These are phyloP conservation scores for Rhodotorula sp. DNA, from an alignment of 1,284 basidiomycete species.

Conservation along the genomic window DNA sequence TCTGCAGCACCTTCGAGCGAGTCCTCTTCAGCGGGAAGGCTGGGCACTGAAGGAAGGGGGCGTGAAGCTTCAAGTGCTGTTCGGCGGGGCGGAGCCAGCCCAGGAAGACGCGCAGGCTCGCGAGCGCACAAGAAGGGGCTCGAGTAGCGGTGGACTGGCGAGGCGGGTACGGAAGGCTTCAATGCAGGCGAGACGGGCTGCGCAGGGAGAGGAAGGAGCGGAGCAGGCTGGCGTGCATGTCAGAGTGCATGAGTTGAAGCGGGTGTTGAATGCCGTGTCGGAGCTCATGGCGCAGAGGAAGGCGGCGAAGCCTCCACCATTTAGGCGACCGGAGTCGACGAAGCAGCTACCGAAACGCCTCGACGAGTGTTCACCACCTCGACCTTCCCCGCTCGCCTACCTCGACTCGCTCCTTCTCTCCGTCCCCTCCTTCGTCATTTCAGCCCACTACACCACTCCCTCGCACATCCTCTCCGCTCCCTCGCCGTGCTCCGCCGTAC, in stretches of 20 bases:
- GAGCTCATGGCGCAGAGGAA: neutral
- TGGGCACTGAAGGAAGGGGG: neutral
- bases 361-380: neutral
- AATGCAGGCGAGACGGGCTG: neutral
- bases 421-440: constrained; percentile 26
- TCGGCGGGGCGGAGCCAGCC: neutral
- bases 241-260: constrained; percentile 26
- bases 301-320: too few species aligned
- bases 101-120: neutral
- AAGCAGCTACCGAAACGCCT: neutral
- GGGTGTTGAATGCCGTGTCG: constrained; percentile 3
- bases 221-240: constrained; percentile 20
- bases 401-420: constrained; percentile 20
- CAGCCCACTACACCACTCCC: constrained; percentile 32
- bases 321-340: too few species aligned
- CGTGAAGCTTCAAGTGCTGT: constrained; percentile 1
- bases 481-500: neutral
- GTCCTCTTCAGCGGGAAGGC: neutral
- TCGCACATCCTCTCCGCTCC: constrained; percentile 13
- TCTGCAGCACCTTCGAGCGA: neutral
- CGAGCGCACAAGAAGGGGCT: neutral
- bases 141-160: too few species aligned
- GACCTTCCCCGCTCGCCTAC: constrained; percentile 11
- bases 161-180: too few species aligned
- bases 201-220: neutral